Conservation (phyloP, 2,329 filamentous ascomycete species). For the Penicillium sp. region DNA sequence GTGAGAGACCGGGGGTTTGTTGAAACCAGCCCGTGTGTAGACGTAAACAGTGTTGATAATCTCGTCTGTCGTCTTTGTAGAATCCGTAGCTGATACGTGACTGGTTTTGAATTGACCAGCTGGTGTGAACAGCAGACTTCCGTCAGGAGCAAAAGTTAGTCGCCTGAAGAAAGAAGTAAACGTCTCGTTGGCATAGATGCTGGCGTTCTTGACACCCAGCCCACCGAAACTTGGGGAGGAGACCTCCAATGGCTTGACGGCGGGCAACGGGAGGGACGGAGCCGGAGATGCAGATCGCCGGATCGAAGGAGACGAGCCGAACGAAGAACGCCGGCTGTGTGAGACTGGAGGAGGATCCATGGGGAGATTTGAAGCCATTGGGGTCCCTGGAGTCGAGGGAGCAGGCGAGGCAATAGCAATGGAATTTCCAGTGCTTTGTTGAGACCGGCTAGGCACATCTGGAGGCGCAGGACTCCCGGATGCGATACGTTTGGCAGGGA, state of each 20-base stretch:
- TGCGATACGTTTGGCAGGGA: slow-evolving; percentile 86
- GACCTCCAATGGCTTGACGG: slow-evolving; percentile 88
- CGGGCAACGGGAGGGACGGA: slow-evolving; percentile 87
- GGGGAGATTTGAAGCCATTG: slow-evolving; percentile 79
- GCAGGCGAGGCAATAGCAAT: slow-evolving; percentile 73
- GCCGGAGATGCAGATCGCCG: slow-evolving; percentile 89
- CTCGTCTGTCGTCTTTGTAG: slow-evolving; percentile 73
- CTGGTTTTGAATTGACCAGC: slow-evolving; percentile 92
- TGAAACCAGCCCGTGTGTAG: slow-evolving; percentile 92
- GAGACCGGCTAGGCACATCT: slow-evolving; percentile 55
- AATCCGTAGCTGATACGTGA: slow-evolving; percentile 63
- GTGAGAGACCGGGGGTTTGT: slow-evolving; percentile 92
- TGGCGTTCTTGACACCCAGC: slow-evolving; percentile 74
- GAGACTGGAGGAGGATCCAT: slow-evolving; percentile 96
- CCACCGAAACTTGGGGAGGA: slow-evolving; percentile 69
- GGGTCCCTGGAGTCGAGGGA: slow-evolving; percentile 89
- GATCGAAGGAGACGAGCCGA: slow-evolving; percentile 71
- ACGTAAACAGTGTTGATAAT: slow-evolving; percentile 97
- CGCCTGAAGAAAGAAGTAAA: slow-evolving; percentile 95
- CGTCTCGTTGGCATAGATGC: slow-evolving; percentile 93
- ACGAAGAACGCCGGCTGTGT: slow-evolving; percentile 91
- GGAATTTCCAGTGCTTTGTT: slow-evolving; percentile 35
- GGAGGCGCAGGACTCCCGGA: slow-evolving; percentile 89
- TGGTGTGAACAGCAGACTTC: slow-evolving; percentile 87
- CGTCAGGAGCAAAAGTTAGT: slow-evolving; percentile 91